Conservation (phyloP, 2,329 filamentous ascomycete genomes). For the Didymosphaeria variabile region DNA sequence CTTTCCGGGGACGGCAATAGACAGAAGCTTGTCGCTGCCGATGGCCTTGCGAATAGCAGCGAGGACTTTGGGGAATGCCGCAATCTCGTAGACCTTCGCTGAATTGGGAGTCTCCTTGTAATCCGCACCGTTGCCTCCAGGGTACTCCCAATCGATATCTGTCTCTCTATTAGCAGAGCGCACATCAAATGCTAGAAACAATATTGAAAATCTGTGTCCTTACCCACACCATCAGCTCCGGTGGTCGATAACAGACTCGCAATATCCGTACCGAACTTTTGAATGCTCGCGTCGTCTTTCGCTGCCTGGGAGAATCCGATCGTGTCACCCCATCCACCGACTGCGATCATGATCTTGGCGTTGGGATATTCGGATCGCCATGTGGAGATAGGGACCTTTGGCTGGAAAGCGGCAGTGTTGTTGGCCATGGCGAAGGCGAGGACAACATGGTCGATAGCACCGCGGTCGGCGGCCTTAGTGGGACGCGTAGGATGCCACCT, state of each 20-base stretch:
- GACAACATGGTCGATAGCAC: constrained; percentile 48
- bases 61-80: constrained; percentile 69
- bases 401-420: constrained; percentile 57
- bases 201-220: constrained; percentile 28
- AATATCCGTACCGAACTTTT: constrained; percentile 70
- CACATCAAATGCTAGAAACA: not conserved
- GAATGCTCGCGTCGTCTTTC: constrained; percentile 60
- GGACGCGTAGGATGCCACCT: constrained; percentile 47
- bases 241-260: constrained; percentile 68
- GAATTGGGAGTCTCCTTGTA: constrained; percentile 71
- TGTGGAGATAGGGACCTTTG: constrained; percentile 62
- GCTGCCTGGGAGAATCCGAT: constrained; percentile 69
- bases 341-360: constrained; percentile 73
- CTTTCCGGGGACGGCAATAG: constrained; percentile 72
- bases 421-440: constrained; percentile 52
- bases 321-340: constrained; percentile 79
- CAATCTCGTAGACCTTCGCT: constrained; percentile 67
- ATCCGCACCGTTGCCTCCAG: constrained; percentile 72
- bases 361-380: constrained; percentile 63
- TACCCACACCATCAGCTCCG: constrained; percentile 71
- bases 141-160: constrained; percentile 75
- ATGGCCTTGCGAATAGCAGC: constrained; percentile 66
- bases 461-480: constrained; percentile 34
- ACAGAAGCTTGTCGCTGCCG: constrained; percentile 67
- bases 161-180: not conserved